Evolutionary conservation across 805 yeast species (phyloP), one percentile per base, ranked within the genome.

Genomic region (Jamesozyma jinghongensis): DNA sequence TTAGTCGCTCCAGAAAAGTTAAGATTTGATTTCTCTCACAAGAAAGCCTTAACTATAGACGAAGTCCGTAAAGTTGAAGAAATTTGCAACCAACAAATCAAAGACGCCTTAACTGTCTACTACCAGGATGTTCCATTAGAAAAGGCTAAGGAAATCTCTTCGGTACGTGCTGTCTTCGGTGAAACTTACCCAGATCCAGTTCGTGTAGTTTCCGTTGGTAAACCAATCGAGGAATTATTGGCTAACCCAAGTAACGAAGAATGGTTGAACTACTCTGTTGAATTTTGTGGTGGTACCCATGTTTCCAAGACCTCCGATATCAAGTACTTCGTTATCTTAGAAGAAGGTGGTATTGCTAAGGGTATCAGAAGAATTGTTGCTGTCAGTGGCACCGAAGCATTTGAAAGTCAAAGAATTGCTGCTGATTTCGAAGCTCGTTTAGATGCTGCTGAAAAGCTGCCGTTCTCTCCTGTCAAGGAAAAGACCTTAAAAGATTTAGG

Each of bases 271-370:
- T 70, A 74, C 57, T 85, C 96, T 1, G 73, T 92, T 50, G 99
- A 92, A 69, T 92, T 92, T 73, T 92, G 99, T 68, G 99, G 99
- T 68, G 99, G 99, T 67, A 92, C 98, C 11, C 99, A 92, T 58
- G 96, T 92, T 50, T 73, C 76, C 37, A 81, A 83, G 65, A 90
- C 97, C 16, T 83, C 90, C 46, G 97, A 90, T 45, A 92, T 92
- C 61, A 87, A 87, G 63, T 90, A 85, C 51, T 75, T 92, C 49
- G 85, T 92, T 28, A 75, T 92, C 40, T 70, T 82, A 47, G 99
- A 92, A 70, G 99, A 92, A 67, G 77, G 85, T 49, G 97, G 98
- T 66, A 92, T 92, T 63, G 97, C 98, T 46, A 92, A 92, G 70
- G 99, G 99, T 67, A 86, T 87, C 48, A 80, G 99, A 69, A 85